Evolutionary conservation across 257 asterid genomes (phyloP).

Genomic region (Fraxinus excelsior): DNA sequence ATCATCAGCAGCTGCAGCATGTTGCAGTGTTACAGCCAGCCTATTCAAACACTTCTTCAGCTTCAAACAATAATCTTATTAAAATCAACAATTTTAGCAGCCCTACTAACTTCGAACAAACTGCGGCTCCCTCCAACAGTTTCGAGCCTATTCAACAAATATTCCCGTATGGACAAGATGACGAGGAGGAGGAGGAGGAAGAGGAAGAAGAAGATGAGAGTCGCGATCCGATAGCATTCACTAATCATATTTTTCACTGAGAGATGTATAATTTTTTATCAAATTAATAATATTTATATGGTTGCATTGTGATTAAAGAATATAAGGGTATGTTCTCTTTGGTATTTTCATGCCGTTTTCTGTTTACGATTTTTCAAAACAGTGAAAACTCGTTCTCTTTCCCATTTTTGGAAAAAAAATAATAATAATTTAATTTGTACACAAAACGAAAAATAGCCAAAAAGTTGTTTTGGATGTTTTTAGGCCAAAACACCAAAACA

Average conservation of each 20-base stretch:
- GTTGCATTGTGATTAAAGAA: not conserved
- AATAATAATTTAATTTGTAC: too few species aligned
- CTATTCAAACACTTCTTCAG: conserved; percentile 66
- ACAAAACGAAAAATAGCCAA: too few species aligned
- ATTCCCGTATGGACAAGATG: conserved; percentile 20
- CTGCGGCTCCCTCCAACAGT: conserved; percentile 33
- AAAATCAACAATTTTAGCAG: conserved; percentile 42
- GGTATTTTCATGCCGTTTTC: too few species aligned
- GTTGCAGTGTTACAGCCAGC: conserved; percentile 49
- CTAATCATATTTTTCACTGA: conserved; percentile 57
- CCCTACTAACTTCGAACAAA: conserved; percentile 39
- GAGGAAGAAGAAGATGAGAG: conserved; percentile 62
- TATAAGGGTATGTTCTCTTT: too few species aligned
- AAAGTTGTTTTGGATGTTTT: too few species aligned
- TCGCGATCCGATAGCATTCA: conserved; percentile 51
- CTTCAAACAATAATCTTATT: conserved; percentile 55
- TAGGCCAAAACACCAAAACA: too few species aligned
- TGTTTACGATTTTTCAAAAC: too few species aligned
- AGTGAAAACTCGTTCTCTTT: too few species aligned
- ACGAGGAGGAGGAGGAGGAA: conserved; percentile 51
- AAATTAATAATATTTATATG: not conserved
- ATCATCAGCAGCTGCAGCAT: conserved; percentile 26
- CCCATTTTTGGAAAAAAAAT: too few species aligned
- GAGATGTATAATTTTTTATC: not conserved
- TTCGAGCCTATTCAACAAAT: conserved; percentile 45